Evolutionary conservation across 176 grass and related monocot genomes (phyloP).

Genomic region (Phragmites australis): DNA sequence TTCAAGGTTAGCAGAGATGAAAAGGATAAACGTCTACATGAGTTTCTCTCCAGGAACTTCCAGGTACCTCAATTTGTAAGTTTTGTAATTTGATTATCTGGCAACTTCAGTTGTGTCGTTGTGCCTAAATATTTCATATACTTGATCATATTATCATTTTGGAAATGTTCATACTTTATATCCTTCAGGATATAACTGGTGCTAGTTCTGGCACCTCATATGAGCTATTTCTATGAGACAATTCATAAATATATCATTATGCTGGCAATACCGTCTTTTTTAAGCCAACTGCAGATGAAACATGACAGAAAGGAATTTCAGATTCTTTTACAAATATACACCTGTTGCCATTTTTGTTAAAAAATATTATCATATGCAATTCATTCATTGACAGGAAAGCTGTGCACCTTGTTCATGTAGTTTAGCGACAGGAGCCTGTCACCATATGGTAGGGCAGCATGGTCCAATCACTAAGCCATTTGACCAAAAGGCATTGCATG

Average conservation of each 20-base stretch:
- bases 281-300: conserved; percentile 1
- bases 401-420: not conserved
- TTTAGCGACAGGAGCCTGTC: not conserved
- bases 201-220: conserved; percentile 30
- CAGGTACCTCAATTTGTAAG: conserved; percentile 56
- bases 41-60: conserved; percentile 90
- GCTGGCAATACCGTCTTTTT: conserved; percentile 1
- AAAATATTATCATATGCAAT: not conserved
- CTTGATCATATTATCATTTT: not conserved
- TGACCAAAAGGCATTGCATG: not conserved
- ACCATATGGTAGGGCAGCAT: not conserved
- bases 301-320: not conserved
- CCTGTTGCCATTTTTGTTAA: not conserved
- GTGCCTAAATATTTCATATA: conserved; percentile 28
- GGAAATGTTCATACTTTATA: conserved; percentile 28
- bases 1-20: conserved; percentile 95
- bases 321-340: not conserved
- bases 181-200: conserved; percentile 23
- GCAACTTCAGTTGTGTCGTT: not conserved
- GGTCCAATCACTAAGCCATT: not conserved
- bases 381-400: not conserved
- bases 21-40: conserved; percentile 80
- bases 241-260: conserved; percentile 35
- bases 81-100: conserved; percentile 14
- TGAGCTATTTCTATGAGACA: conserved; percentile 7